phyloP scores from a whole-genome alignment of 192 early-diverging fungal species.

The Dissophora ornata region DNA sequence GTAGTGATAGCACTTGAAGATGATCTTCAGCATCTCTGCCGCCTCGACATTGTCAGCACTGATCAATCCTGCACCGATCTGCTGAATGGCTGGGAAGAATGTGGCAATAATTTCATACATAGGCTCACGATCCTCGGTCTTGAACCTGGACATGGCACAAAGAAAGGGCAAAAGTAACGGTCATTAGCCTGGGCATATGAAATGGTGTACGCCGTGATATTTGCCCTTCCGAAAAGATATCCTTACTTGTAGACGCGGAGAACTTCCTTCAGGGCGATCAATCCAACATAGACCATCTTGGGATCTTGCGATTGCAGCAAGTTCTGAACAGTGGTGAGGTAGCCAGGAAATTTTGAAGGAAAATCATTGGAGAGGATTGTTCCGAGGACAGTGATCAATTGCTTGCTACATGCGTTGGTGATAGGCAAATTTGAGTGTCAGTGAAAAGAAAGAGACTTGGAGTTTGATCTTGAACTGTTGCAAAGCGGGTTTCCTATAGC shows the following conservation, averaged over 20 bases:
- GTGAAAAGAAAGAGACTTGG: background rate
- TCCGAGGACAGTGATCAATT: slow-evolving; percentile 82
- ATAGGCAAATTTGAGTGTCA: too few species aligned
- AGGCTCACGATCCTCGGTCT: slow-evolving; percentile 77
- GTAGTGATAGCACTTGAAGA: slow-evolving; percentile 84
- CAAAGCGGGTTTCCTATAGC: too few species aligned
- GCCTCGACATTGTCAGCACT: slow-evolving; percentile 75
- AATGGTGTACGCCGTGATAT: too few species aligned
- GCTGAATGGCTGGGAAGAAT: slow-evolving; percentile 82
- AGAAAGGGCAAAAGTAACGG: too few species aligned
- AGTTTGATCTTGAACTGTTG: too few species aligned
- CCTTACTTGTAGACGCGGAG: slow-evolving; percentile 83
- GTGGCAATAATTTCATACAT: slow-evolving; percentile 77
- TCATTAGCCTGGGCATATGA: slow-evolving; percentile 53
- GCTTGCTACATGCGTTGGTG: slow-evolving; percentile 56
- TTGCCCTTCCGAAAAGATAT: background rate
- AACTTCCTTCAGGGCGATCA: slow-evolving; percentile 83
- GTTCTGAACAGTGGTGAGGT: slow-evolving; percentile 72
- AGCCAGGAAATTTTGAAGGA: slow-evolving; percentile 84
- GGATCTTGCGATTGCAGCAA: slow-evolving; percentile 75
- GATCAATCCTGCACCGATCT: slow-evolving; percentile 78
- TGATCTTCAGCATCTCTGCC: slow-evolving; percentile 84
- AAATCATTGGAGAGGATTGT: slow-evolving; percentile 84
- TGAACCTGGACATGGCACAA: slow-evolving; percentile 23
- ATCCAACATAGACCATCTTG: slow-evolving; percentile 79